Percentiles rank a stretch among this genome's conserved stretches.
These are phyloP conservation scores for Metarhizium robertsii DNA, from an alignment of 2,329 filamentous ascomycete species.

Conservation along the genomic window DNA sequence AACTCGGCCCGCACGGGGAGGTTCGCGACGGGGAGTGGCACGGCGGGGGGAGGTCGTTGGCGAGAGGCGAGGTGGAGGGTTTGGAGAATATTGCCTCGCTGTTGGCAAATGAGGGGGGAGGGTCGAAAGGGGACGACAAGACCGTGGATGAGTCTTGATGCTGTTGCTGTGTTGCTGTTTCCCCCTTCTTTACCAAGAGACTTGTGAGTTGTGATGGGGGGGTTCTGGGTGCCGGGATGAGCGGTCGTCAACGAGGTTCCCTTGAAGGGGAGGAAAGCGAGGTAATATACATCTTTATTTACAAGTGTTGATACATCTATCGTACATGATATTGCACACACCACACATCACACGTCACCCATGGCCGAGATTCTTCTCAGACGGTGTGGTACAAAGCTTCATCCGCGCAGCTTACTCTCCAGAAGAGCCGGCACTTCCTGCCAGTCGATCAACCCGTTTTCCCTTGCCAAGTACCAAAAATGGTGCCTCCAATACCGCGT, in stretches of 20 bases:
- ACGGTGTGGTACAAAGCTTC: not conserved
- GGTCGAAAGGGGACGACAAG: constrained; percentile 9
- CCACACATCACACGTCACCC: not conserved
- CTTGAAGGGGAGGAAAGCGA: too few species aligned
- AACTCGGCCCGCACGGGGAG: constrained; percentile 51
- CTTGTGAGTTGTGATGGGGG: too few species aligned
- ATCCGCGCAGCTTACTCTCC: constrained; percentile 7
- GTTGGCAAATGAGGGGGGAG: constrained; percentile 22
- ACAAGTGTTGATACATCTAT: too few species aligned
- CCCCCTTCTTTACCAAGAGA: too few species aligned
- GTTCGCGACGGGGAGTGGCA: constrained; percentile 58
- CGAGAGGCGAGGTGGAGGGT: constrained; percentile 45
- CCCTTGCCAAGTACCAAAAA: constrained; percentile 39
- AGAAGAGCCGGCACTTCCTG: constrained; percentile 12
- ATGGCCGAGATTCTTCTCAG: not conserved
- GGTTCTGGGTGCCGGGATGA: too few species aligned
- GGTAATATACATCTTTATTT: too few species aligned
- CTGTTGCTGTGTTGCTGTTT: not conserved
- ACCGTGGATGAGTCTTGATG: constrained; percentile 21
- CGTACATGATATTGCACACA: not conserved
- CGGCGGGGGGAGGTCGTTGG: constrained; percentile 40
- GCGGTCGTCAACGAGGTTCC: too few species aligned
- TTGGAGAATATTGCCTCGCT: constrained; percentile 41
- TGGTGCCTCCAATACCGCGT: constrained; percentile 36
- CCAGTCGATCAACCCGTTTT: constrained; percentile 27